Conservation (phyloP, 2,329 filamentous ascomycete species). For the Penicillium corylophilum region DNA sequence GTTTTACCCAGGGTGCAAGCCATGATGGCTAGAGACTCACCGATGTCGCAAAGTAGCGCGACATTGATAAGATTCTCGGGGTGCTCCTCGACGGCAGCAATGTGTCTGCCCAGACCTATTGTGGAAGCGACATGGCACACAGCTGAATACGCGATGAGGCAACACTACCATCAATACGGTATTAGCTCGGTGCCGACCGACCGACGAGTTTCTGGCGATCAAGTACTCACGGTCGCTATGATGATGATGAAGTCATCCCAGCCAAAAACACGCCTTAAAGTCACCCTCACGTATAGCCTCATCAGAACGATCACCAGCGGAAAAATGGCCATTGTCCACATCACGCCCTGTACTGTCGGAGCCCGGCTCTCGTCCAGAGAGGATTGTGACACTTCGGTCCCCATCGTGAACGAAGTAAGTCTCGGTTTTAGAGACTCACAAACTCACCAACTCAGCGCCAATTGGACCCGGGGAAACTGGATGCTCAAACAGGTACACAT, state of each 20-base stretch:
- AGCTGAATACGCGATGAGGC: conserved; percentile 15
- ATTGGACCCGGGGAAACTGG: not conserved
- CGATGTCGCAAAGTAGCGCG: conserved; percentile 23
- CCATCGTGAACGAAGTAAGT: not conserved
- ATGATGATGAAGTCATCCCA: conserved; percentile 21
- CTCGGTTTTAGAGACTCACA: not conserved
- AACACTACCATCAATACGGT: not conserved
- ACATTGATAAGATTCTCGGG: conserved; percentile 17
- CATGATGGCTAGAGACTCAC: conserved; percentile 38
- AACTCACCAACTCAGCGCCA: not conserved
- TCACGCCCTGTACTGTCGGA: conserved; percentile 14
- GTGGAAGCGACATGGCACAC: conserved; percentile 18
- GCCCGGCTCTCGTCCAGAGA: conserved; percentile 8
- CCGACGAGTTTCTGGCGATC: not conserved
- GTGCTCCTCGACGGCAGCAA: conserved; percentile 6
- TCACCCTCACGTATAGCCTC: conserved; percentile 16
- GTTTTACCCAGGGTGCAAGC: conserved; percentile 43
- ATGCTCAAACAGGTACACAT: not conserved
- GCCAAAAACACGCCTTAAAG: conserved; percentile 16
- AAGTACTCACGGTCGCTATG: conserved; percentile 12
- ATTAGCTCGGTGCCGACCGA: not conserved
- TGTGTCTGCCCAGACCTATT: conserved; percentile 15
- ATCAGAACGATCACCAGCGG: conserved; percentile 13
- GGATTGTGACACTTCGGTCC: not conserved
- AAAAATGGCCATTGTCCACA: conserved; percentile 18